Base-by-base conservation (phyloP, 352 stramenopile species). In the Globisporangium cystogenes region DNA sequence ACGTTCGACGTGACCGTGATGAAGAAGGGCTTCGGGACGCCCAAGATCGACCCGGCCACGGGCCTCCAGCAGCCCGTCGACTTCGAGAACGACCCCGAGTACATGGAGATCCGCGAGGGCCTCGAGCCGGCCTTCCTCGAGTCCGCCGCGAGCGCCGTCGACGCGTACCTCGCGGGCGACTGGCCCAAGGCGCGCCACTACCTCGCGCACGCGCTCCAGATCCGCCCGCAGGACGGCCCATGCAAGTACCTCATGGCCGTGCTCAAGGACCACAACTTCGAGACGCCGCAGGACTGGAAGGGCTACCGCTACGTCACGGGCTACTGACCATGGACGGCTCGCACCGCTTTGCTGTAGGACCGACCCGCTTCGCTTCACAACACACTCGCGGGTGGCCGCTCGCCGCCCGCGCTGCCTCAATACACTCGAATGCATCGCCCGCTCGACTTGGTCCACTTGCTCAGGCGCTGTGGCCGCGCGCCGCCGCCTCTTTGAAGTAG, bases 201-300 rank as follows among this genome's bases (percentile, higher is more conserved):
- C 44, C 65, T 92, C 23, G 73, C 75, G 0, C 78, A 87, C 44
- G 78, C 81, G 7, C 76, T 78, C 45, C 76, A 92, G 62, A 82
- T 90, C 31, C 78, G 81, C 21, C 78, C 81, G 2, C 67, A 72
- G n/a, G 92, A 98, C 67, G 93, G 93, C 1, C 90, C 95, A 4
- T 95, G 76, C 63, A 88, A 93, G 60, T 75, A 86, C 40, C 73
- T 98, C 23, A 95, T 98, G 67, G 64, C 55, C 23, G 96, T 88
- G 53, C 96, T 98, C 53, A 81, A 95, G 60, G 69, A 81, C 8
- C 62, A 72, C 53, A 84, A 93, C 55, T 91, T 85, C 24, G 71
- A 86, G 45, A 82, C 93, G n/a, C 93, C 93, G n/a, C 39, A 65
- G 20, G 79, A 96, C 62, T 98, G 94, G 94, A 85, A 90, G 46